Percentiles rank a stretch among this genome's conserved stretches.
Conservation (phyloP, 106 monocot species). For the Dioscorea dumetorum region DNA sequence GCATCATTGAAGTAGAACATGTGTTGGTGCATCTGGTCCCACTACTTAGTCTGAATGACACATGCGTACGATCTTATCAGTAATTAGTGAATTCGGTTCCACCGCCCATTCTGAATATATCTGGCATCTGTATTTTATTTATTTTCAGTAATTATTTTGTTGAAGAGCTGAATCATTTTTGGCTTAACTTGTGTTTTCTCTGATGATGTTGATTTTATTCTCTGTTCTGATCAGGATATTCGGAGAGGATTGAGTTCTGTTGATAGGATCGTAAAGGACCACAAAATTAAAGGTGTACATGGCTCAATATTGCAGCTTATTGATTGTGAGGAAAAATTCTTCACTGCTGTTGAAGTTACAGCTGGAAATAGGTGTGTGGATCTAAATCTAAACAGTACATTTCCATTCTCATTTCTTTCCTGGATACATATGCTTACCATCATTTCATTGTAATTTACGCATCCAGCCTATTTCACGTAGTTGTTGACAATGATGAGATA, state of each 20-base stretch:
- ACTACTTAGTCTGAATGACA: too few species aligned
- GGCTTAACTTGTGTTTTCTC: neutral
- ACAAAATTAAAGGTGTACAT: constrained; percentile 78
- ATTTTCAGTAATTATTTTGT: too few species aligned
- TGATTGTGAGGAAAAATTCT: constrained; percentile 90
- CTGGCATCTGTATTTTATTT: too few species aligned
- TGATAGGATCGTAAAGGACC: constrained; percentile 67
- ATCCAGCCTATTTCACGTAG: constrained; percentile 93
- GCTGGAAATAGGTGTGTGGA: constrained; percentile 84
- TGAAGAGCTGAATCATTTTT: neutral
- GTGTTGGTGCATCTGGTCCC: too few species aligned
- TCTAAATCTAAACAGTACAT: too few species aligned
- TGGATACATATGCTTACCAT: too few species aligned
- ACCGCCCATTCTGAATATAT: too few species aligned
- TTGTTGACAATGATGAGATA: constrained; percentile 81
- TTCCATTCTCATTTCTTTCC: too few species aligned
- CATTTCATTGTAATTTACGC: neutral
- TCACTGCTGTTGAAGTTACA: constrained; percentile 99
- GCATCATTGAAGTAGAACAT: too few species aligned
- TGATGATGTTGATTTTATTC: constrained; percentile 7
- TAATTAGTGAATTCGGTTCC: too few species aligned
- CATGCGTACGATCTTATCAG: too few species aligned
- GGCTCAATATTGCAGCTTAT: constrained; percentile 90
- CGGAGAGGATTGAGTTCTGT: constrained; percentile 87
- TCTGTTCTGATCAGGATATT: constrained; percentile 51